phyloP scores from a whole-genome alignment of 2,329 filamentous ascomycete species.

The Chlorencoelia australis region DNA sequence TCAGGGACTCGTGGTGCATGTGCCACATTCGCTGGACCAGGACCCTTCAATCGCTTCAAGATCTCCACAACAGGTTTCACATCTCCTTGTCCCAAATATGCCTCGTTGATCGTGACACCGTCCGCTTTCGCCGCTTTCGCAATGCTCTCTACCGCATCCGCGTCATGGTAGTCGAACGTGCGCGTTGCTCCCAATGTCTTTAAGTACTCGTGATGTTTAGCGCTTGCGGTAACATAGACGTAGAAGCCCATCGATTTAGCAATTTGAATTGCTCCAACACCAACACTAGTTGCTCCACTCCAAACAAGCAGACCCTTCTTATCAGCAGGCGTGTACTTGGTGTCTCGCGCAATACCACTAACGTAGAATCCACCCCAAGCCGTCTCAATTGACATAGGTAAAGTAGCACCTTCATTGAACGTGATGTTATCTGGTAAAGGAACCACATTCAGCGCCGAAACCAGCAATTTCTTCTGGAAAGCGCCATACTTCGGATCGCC shows the following conservation, averaged over 20 bases:
- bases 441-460: constrained; percentile 13
- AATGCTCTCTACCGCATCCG: constrained; percentile 18
- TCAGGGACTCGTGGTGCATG: constrained; percentile 47
- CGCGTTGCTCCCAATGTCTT: constrained; percentile 12
- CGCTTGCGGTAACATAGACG: constrained; percentile 28
- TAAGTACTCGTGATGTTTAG: constrained; percentile 15
- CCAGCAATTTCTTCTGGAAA: constrained; percentile 25
- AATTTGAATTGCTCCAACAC: constrained; percentile 32
- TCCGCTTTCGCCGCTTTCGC: constrained; percentile 15
- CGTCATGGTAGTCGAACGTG: constrained; percentile 15
- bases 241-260: constrained; percentile 31
- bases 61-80: constrained; percentile 36
- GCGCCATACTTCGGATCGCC: constrained; percentile 15
- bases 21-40: constrained; percentile 37
- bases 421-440: constrained; percentile 24
- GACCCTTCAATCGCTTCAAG: constrained; percentile 40
- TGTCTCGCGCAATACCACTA: constrained; percentile 9
- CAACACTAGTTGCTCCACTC: constrained; percentile 15
- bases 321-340: constrained; percentile 1
- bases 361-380: constrained; percentile 26
- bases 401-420: constrained; percentile 25
- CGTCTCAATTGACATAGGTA: constrained; percentile 28
- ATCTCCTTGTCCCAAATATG: constrained; percentile 2
- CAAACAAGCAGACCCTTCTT: constrained; percentile 20
- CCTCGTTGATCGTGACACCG: constrained; percentile 3